Base-by-base conservation (phyloP, 257 asterid species). In the Echium plantagineum region DNA sequence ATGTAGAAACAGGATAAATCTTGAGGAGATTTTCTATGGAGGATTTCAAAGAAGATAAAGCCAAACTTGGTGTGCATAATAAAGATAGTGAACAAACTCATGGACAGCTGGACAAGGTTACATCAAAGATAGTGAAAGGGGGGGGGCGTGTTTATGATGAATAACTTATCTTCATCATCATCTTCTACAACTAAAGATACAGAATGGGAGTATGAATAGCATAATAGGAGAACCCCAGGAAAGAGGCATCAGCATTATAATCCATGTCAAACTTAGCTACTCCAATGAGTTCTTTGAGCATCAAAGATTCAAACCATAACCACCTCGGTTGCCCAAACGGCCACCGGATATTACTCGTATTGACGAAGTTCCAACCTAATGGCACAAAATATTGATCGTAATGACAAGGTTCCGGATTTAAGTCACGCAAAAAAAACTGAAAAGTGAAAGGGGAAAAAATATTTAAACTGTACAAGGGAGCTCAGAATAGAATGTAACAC, bases 241-340 rank as follows among this genome's bases (percentile, higher is more conserved):
- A 46, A 77, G 2, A 21, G 63, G n/a, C n/a, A n/a, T n/a, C n/a
- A n/a, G n/a, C n/a, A n/a, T n/a, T n/a, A n/a, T 75, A 88, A 93
- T 64, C 84, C 94, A 96, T 95, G 94, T 3, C 89, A 96, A 97
- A 91, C 94, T 62, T 79, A 88, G 97, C 98, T 3, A 86, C 95
- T 55, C 98, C 98, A 21, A 82, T 93, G 83, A 89, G 95, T 60
- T 97, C 94, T 58, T 89, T 89, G 62, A 69, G 35, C 35, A 21
- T 77, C 51, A 83, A 81, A 80, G 77, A 89, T 59, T 72, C 94
- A 38, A 38, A 69, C 65, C 26, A 24, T 24, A 24, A 24, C 26
- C 3, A 24, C 26, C 26, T 24, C 2, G 3, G 2, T 24, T 24
- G 3, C 1, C 26, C 26, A 1, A 24, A 24, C 3, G 26, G 26